These are phyloP conservation scores for Globisporangium paroecandrum DNA, from an alignment of 352 stramenopile species.

Conservation along the genomic window DNA sequence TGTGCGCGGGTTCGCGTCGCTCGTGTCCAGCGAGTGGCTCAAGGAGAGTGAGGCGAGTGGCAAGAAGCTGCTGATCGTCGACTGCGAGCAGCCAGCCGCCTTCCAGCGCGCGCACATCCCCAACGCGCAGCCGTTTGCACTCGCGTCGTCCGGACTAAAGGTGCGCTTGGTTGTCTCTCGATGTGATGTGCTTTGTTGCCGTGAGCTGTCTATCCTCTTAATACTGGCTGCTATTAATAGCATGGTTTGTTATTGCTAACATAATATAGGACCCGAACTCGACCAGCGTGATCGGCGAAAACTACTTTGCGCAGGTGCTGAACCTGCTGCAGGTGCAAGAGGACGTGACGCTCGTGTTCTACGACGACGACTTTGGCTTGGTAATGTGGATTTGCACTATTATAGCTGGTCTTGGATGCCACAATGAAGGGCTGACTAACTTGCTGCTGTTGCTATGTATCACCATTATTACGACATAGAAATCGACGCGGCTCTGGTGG, in stretches of 20 bases:
- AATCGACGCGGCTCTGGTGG: conserved; percentile 74
- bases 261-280: conserved; percentile 26
- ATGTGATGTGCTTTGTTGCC: no score
- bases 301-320: conserved; percentile 42
- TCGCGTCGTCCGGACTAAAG: conserved; percentile 52
- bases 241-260: background rate
- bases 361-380: conserved; percentile 71
- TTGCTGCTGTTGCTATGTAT: background rate
- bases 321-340: conserved; percentile 40
- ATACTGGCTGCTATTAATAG: background rate
- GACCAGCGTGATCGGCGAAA: conserved; percentile 39
- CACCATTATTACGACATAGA: conserved; percentile 20
- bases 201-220: background rate
- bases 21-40: conserved; percentile 43
- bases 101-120: conserved; percentile 59
- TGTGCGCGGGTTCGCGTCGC: conserved; percentile 25
- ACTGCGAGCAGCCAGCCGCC: conserved; percentile 55
- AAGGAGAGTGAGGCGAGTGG: conserved; percentile 18
- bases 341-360: conserved; percentile 69
- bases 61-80: conserved; percentile 36
- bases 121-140: conserved; percentile 33
- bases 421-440: background rate
- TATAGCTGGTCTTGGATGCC: background rate
- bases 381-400: conserved; percentile 19
- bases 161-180: conserved; percentile 10